Conservation (phyloP, 1,284 basidiomycete species). For the Rhodotorula sp. region DNA sequence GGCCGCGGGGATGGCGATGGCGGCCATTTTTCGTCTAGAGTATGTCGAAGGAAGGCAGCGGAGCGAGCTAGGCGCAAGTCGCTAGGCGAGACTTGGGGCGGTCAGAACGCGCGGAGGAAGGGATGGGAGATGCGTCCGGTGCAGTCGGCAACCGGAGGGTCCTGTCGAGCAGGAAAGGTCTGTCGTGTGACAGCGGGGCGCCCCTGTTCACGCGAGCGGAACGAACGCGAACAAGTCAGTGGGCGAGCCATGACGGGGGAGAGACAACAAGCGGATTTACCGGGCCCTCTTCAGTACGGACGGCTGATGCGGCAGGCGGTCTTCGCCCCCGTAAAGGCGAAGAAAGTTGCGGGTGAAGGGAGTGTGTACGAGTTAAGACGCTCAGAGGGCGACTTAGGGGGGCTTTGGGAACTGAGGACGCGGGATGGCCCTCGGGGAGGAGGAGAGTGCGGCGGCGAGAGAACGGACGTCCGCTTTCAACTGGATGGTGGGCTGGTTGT, state of each 20-base stretch:
- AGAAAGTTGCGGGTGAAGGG: slow-evolving; percentile 25
- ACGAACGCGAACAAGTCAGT: not conserved
- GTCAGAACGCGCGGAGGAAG: not conserved
- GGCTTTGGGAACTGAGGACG: slow-evolving; percentile 12
- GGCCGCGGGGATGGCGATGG: slow-evolving; percentile 35
- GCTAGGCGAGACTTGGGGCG: not conserved
- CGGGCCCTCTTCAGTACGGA: slow-evolving; percentile 8
- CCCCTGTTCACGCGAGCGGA: not conserved
- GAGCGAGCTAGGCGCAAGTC: not conserved
- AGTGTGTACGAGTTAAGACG: not conserved
- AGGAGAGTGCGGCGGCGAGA: not conserved
- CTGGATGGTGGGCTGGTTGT: slow-evolving; percentile 3
- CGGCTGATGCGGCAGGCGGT: slow-evolving; percentile 26
- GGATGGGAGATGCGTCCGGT: not conserved
- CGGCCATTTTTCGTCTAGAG: slow-evolving; percentile 22
- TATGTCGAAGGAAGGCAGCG: not conserved
- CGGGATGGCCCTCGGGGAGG: not conserved
- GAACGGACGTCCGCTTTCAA: not conserved
- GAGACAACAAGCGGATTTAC: not conserved
- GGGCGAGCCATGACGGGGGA: not conserved
- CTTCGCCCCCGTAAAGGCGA: slow-evolving; percentile 29
- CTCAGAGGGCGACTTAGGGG: not conserved
- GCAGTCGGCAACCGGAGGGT: slow-evolving; percentile 3
- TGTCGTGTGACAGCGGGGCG: slow-evolving; percentile 21
- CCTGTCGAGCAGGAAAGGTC: slow-evolving; percentile 19